phyloP scores from a whole-genome alignment of 2,329 filamentous ascomycete species.

The Aspergillus sp. region DNA sequence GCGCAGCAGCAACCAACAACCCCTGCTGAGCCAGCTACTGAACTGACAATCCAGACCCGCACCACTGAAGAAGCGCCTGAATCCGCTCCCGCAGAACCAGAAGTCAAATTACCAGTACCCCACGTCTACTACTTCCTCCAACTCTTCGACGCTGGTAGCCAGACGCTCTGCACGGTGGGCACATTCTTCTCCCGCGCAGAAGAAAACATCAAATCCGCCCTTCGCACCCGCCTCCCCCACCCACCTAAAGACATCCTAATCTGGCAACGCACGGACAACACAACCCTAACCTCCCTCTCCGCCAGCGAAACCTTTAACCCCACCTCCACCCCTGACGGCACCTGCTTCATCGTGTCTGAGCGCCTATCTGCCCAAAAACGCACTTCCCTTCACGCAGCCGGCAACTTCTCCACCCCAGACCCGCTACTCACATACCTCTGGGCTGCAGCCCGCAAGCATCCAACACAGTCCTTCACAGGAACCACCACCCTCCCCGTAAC shows the following conservation, averaged over 20 bases:
- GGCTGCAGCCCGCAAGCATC: constrained; percentile 40
- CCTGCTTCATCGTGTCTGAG: constrained; percentile 38
- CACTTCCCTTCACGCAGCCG: constrained; percentile 25
- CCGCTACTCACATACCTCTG: constrained; percentile 39
- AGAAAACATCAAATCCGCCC: constrained; percentile 34
- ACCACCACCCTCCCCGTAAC: constrained; percentile 46
- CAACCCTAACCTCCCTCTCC: constrained; percentile 27
- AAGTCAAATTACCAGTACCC: constrained; percentile 21
- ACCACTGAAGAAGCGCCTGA: constrained; percentile 7
- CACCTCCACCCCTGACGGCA: constrained; percentile 29
- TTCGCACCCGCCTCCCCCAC: constrained; percentile 35
- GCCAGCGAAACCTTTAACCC: constrained; percentile 28
- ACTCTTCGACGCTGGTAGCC: constrained; percentile 45
- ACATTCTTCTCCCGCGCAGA: constrained; percentile 37
- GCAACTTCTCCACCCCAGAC: constrained; percentile 32
- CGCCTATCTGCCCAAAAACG: constrained; percentile 31
- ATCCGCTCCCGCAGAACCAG: constrained; percentile 8
- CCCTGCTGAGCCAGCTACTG: neutral
- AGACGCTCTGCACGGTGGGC: constrained; percentile 34
- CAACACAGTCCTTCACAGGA: constrained; percentile 38
- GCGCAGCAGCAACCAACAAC: neutral
- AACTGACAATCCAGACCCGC: constrained; percentile 4
- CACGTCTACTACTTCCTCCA: constrained; percentile 46
- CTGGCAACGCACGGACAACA: constrained; percentile 38
- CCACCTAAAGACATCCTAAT: constrained; percentile 34